phyloP scores from a whole-genome alignment of 2,329 filamentous ascomycete genomes.

The Fusarium virguliforme region DNA sequence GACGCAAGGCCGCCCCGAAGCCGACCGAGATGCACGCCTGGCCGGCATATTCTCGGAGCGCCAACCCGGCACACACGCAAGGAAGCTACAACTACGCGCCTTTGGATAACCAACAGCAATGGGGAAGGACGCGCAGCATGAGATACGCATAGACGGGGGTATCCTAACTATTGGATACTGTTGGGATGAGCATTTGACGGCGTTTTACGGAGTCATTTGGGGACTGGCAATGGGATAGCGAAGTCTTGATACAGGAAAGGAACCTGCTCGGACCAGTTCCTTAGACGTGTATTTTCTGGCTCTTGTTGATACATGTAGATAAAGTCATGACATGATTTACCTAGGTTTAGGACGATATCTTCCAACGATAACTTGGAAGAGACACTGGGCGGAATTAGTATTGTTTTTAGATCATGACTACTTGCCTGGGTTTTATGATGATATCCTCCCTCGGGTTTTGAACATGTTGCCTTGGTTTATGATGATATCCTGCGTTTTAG shows the following conservation, averaged over 20 bases:
- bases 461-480: no score
- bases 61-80: conserved; percentile 36
- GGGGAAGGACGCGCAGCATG: conserved; percentile 48
- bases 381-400: no score
- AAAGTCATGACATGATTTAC: conserved; percentile 16
- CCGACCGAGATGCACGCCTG: conserved; percentile 49
- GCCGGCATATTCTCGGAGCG: conserved; percentile 46
- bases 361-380: conserved; percentile 5
- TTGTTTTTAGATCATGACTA: no score
- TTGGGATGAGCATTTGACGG: conserved; percentile 38
- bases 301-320: conserved; percentile 16
- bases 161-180: conserved; percentile 18
- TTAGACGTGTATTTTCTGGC: conserved; percentile 17
- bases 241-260: conserved; percentile 23
- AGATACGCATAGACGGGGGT: conserved; percentile 51
- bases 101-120: conserved; percentile 39
- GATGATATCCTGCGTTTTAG: no score
- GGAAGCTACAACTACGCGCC: conserved; percentile 46
- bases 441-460: no score
- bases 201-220: conserved; percentile 39
- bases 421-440: no score
- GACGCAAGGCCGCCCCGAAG: conserved; percentile 48
- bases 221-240: conserved; percentile 15
- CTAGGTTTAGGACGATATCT: conserved; percentile 19
- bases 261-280: background rate